phyloP scores from a whole-genome alignment of 345 rosid genomes.

The Moricandia moricandioides region DNA sequence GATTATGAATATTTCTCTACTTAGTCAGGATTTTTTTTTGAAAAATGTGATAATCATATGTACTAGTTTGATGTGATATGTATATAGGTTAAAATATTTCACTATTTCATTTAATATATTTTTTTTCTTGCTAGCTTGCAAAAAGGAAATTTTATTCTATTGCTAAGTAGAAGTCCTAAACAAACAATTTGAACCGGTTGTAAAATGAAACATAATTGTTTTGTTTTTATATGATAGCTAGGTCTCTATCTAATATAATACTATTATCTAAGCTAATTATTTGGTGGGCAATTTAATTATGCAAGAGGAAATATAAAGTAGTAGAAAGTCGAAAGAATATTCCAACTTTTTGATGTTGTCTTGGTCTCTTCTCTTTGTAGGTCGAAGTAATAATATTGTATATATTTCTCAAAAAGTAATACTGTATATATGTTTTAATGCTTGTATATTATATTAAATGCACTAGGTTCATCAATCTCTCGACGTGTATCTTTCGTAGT shows the following conservation, averaged over 20 bases:
- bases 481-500: slow-evolving; percentile 18
- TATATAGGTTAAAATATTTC: neutral
- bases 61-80: neutral
- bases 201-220: neutral
- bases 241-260: neutral
- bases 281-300: slow-evolving; percentile 8
- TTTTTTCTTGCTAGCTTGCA: neutral
- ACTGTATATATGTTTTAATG: neutral
- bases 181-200: neutral
- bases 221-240: neutral
- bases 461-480: slow-evolving; percentile 4
- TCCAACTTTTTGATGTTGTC: slow-evolving; percentile 31
- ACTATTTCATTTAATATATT: neutral
- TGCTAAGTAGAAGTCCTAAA: neutral
- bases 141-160: neutral
- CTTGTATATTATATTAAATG: slow-evolving; percentile 15
- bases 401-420: neutral
- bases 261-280: neutral
- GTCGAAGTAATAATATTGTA: slow-evolving; percentile 11
- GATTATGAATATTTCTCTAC: neutral
- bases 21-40: neutral
- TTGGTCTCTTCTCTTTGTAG: slow-evolving; percentile 25
- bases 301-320: neutral
- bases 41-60: neutral
- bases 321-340: slow-evolving; percentile 31